phyloP scores from a whole-genome alignment of 768 basidiomycete species.

The Polyporus arcularius region DNA sequence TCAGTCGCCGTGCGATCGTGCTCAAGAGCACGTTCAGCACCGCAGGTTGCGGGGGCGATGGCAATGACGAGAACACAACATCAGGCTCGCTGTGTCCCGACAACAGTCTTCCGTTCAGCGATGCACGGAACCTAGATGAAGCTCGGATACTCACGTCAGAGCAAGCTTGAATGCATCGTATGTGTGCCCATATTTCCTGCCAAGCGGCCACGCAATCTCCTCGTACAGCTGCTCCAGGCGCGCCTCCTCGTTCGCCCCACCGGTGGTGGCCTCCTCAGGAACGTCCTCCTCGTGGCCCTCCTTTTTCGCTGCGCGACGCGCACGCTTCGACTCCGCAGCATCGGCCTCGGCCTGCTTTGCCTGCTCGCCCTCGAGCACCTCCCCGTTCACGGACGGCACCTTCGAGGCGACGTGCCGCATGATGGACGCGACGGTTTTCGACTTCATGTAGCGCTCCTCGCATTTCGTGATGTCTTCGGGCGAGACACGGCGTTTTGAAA shows the following conservation, averaged over 20 bases:
- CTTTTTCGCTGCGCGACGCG: slow-evolving; percentile 44
- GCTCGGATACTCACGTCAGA: slow-evolving; percentile 66
- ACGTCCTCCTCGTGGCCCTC: slow-evolving; percentile 47
- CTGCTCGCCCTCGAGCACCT: slow-evolving; percentile 31
- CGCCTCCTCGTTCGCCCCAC: slow-evolving; percentile 67
- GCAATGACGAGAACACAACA: slow-evolving; percentile 75
- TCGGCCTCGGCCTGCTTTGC: slow-evolving; percentile 31
- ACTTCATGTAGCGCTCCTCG: slow-evolving; percentile 98
- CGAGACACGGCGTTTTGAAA: slow-evolving; percentile 96
- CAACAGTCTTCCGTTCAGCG: not conserved
- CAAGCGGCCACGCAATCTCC: slow-evolving; percentile 90
- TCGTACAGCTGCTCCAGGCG: slow-evolving; percentile 87
- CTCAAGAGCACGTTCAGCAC: slow-evolving; percentile 65
- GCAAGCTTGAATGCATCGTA: slow-evolving; percentile 98
- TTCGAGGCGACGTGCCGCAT: slow-evolving; percentile 89
- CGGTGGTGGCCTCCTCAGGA: slow-evolving; percentile 41
- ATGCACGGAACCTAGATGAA: not conserved
- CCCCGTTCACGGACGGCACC: slow-evolving; percentile 49
- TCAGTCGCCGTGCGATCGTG: slow-evolving; percentile 92
- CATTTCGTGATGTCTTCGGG: slow-evolving; percentile 99
- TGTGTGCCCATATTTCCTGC: slow-evolving; percentile 88
- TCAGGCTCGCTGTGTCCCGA: slow-evolving; percentile 61
- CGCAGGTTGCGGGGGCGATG: slow-evolving; percentile 53
- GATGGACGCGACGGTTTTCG: slow-evolving; percentile 92
- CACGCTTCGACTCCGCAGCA: slow-evolving; percentile 47